These are phyloP conservation scores for Colletotrichum destructivum DNA, from an alignment of 2,329 filamentous ascomycete genomes.

Conservation along the genomic window DNA sequence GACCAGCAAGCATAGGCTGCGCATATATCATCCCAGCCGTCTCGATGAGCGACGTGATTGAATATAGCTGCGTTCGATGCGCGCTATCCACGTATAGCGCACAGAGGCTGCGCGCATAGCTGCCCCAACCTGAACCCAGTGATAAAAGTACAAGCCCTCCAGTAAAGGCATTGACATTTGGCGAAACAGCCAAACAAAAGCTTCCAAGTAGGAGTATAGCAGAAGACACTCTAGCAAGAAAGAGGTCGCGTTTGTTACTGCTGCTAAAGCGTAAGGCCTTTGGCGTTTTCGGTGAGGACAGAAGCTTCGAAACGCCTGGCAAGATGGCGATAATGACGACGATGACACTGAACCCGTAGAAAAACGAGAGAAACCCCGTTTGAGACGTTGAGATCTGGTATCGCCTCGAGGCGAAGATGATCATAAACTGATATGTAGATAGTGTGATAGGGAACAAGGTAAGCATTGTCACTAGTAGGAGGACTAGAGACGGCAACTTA, in stretches of 20 bases:
- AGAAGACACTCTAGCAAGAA: conserved; percentile 47
- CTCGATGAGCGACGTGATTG: conserved; percentile 45
- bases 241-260: conserved; percentile 48
- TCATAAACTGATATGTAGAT: conserved; percentile 42
- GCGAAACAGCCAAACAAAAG: conserved; percentile 47
- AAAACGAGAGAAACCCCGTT: conserved; percentile 51
- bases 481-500: conserved; percentile 45
- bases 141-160: conserved; percentile 49
- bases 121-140: conserved; percentile 47
- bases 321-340: conserved; percentile 47
- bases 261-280: conserved; percentile 44
- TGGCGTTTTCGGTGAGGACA: conserved; percentile 44
- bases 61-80: conserved; percentile 50
- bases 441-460: conserved; percentile 16
- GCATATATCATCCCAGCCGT: conserved; percentile 47
- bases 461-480: conserved; percentile 48
- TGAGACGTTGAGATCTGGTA: conserved; percentile 49
- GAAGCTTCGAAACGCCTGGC: conserved; percentile 45
- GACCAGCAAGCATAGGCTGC: conserved; percentile 48
- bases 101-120: conserved; percentile 48
- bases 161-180: conserved; percentile 46
- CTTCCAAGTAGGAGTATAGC: conserved; percentile 44
- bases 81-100: conserved; percentile 48
- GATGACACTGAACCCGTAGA: conserved; percentile 49
- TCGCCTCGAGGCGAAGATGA: conserved; percentile 51